Evolutionary conservation across 2,329 filamentous ascomycete genomes (phyloP).

Genomic region (Penicillium sp.): DNA sequence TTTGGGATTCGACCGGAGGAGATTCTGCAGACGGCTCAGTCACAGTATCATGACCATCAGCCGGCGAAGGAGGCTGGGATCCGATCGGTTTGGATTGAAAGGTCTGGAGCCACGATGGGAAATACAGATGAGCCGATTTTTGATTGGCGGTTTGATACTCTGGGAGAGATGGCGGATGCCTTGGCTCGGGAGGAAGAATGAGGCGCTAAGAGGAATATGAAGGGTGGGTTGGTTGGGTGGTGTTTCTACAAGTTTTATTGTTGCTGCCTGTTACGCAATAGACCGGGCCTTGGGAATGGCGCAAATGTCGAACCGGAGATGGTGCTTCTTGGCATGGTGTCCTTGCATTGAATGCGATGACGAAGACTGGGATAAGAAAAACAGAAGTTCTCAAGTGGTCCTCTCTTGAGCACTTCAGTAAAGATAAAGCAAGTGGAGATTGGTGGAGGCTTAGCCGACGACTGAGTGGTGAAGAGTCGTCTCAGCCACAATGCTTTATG

Average conservation of each 20-base stretch:
- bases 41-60: constrained; percentile 60
- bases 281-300: too few relatives aligned
- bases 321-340: too few relatives aligned
- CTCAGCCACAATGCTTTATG: neutral
- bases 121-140: constrained; percentile 39
- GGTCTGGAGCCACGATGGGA: constrained; percentile 37
- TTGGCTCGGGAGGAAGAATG: constrained; percentile 1
- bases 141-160: constrained; percentile 54
- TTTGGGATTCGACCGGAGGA: constrained; percentile 53
- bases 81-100: constrained; percentile 58
- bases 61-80: constrained; percentile 58
- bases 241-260: too few relatives aligned
- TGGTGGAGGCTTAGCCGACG: neutral
- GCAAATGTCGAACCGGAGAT: too few relatives aligned
- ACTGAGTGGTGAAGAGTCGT: neutral
- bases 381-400: too few relatives aligned
- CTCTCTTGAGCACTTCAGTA: too few relatives aligned
- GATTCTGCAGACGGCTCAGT: constrained; percentile 64
- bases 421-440: too few relatives aligned
- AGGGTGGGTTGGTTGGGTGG: neutral
- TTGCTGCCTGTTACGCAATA: too few relatives aligned
- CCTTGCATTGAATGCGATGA: neutral
- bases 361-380: neutral
- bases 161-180: constrained; percentile 57
- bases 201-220: neutral